Conservation (phyloP, 805 yeast species). For the Teunomyces atbi region DNA sequence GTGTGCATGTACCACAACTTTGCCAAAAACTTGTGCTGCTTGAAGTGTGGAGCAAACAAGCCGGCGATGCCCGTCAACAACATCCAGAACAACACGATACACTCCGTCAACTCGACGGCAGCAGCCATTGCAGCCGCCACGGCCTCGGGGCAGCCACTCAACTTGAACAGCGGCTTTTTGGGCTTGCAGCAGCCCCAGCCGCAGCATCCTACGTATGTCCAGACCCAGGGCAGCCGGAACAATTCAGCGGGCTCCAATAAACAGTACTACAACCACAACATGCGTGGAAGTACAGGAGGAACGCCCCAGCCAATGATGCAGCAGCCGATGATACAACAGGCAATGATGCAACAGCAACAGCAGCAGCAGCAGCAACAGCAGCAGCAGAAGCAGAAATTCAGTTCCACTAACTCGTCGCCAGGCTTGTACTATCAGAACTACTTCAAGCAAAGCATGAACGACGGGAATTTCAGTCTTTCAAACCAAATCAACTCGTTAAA, state of each 20-base stretch:
- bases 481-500: constrained; percentile 35
- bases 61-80: constrained; percentile 31
- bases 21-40: constrained; percentile 83
- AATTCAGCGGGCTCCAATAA: constrained; percentile 10
- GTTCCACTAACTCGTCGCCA: constrained; percentile 18
- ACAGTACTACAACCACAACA: constrained; percentile 16
- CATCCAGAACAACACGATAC: constrained; percentile 17
- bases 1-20: constrained; percentile 85
- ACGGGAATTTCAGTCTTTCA: constrained; percentile 15
- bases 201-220: constrained; percentile 17
- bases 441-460: constrained; percentile 10
- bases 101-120: constrained; percentile 41
- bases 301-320: constrained; percentile 20
- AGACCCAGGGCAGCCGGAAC: constrained; percentile 7
- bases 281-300: constrained; percentile 15
- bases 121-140: constrained; percentile 50
- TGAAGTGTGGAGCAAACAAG: constrained; percentile 82
- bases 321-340: constrained; percentile 20
- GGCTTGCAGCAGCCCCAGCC: constrained; percentile 37
- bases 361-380: constrained; percentile 16
- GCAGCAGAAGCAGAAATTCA: constrained; percentile 9
- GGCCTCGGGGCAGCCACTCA: constrained; percentile 46
- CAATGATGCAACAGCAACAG: constrained; percentile 13
- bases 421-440: constrained; percentile 15
- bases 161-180: constrained; percentile 28